phyloP scores from a whole-genome alignment of 805 yeast species.

The Yarrowia sp. region DNA sequence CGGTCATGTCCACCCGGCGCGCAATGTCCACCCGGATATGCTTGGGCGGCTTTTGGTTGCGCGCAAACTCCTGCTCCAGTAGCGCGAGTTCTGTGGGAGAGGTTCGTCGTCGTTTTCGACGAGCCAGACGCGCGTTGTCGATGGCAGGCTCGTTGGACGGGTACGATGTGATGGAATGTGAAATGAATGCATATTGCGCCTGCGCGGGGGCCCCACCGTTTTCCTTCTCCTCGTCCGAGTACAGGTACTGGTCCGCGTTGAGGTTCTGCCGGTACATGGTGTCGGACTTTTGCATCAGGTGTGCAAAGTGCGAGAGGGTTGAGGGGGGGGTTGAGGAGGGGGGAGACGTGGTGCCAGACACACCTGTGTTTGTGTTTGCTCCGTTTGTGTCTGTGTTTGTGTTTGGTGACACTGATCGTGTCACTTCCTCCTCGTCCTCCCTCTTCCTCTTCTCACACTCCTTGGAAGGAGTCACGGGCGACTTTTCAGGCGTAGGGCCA shows the following conservation, averaged over 20 bases:
- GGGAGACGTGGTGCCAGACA: not conserved
- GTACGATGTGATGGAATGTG: conserved; percentile 88
- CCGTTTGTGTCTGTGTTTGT: no score
- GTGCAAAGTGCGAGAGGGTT: conserved; percentile 19
- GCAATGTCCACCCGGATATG: conserved; percentile 77
- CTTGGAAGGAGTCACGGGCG: conserved; percentile 20
- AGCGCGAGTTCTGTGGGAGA: conserved; percentile 81
- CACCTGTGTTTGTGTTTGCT: not conserved
- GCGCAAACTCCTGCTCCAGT: conserved; percentile 72
- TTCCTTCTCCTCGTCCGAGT: conserved; percentile 23
- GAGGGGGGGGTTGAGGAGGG: not conserved
- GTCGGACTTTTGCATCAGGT: conserved; percentile 26
- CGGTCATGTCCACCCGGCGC: conserved; percentile 82
- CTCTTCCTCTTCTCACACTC: conserved; percentile 2
- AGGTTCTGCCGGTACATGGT: conserved; percentile 27
- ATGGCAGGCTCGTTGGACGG: conserved; percentile 72
- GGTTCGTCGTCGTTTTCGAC: conserved; percentile 94
- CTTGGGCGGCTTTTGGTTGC: conserved; percentile 79
- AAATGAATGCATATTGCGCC: conserved; percentile 64
- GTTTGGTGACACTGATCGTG: not conserved
- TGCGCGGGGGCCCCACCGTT: not conserved
- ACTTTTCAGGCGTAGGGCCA: conserved; percentile 19
- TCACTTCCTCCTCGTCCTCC: not conserved
- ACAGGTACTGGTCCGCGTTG: conserved; percentile 26
- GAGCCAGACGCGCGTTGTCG: conserved; percentile 88